A percentile compares a stretch with the other conserved stretches of the same genome.
phyloP scores from a whole-genome alignment of 176 grass and related monocot genomes.

The Avena insularis region DNA sequence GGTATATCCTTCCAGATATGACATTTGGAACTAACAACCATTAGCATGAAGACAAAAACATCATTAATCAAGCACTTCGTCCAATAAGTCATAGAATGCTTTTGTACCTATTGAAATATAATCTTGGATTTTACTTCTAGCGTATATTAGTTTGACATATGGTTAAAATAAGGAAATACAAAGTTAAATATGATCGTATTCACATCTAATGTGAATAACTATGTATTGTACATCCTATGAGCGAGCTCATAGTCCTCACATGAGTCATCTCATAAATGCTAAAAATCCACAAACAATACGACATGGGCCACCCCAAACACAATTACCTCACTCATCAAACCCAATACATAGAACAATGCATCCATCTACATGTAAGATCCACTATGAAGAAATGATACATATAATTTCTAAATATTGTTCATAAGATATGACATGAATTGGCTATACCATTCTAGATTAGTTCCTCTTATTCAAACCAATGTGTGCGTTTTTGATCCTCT shows the following conservation, averaged over 20 bases:
- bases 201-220: background rate
- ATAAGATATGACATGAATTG: background rate
- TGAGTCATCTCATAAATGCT: background rate
- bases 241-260: background rate
- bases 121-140: no score
- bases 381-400: background rate
- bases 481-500: no score
- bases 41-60: background rate
- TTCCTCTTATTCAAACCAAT: no score
- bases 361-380: background rate
- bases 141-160: no score
- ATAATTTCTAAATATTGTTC: background rate
- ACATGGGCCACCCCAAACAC: background rate
- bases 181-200: background rate
- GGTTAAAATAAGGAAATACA: background rate
- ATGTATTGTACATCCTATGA: background rate
- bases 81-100: background rate
- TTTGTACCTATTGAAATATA: no score
- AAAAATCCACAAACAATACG: background rate
- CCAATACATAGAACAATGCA: background rate
- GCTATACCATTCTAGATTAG: background rate
- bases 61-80: background rate
- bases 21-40: background rate
- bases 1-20: background rate
- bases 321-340: background rate